These are phyloP conservation scores for Vicia villosa DNA, from an alignment of 306 rosid species.

Conservation along the genomic window DNA sequence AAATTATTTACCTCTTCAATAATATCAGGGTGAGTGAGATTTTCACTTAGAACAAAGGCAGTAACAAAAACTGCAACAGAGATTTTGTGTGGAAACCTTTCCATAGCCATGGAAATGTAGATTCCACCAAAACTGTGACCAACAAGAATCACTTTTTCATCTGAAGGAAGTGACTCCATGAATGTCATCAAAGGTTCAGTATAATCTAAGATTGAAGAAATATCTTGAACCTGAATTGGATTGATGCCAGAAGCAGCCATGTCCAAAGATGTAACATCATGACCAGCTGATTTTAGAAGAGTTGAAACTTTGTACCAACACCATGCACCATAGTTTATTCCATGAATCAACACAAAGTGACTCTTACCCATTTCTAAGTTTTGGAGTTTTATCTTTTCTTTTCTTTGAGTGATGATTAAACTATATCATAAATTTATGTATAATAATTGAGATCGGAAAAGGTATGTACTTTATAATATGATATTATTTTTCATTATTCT, in stretches of 20 bases:
- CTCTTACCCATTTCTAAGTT: background rate
- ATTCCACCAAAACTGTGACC: constrained; percentile 46
- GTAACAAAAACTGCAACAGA: constrained; percentile 48
- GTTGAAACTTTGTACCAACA: constrained; percentile 54
- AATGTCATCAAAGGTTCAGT: constrained; percentile 46
- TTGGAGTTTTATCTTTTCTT: too few relatives aligned
- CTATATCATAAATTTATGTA: too few relatives aligned
- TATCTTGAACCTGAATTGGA: constrained; percentile 46
- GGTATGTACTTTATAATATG: too few relatives aligned
- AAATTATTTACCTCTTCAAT: constrained; percentile 13
- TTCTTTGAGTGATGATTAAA: too few relatives aligned
- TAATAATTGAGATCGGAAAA: too few relatives aligned
- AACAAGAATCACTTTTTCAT: constrained; percentile 46
- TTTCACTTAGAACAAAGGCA: constrained; percentile 42
- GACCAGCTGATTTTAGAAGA: constrained; percentile 41
- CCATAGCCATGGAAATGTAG: constrained; percentile 50
- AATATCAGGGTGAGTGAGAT: background rate
- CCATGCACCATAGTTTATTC: constrained; percentile 63
- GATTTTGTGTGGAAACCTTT: constrained; percentile 48
- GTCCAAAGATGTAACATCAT: constrained; percentile 50
- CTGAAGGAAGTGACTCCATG: constrained; percentile 37
- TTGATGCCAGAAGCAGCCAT: constrained; percentile 51
- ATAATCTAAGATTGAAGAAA: constrained; percentile 42
- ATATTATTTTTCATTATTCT: too few relatives aligned
- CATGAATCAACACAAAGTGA: constrained; percentile 60